Percentiles rank a stretch among this genome's conserved stretches.
Conservation (phyloP, 108 stramenopile species). For the Conticribra guillardii region DNA sequence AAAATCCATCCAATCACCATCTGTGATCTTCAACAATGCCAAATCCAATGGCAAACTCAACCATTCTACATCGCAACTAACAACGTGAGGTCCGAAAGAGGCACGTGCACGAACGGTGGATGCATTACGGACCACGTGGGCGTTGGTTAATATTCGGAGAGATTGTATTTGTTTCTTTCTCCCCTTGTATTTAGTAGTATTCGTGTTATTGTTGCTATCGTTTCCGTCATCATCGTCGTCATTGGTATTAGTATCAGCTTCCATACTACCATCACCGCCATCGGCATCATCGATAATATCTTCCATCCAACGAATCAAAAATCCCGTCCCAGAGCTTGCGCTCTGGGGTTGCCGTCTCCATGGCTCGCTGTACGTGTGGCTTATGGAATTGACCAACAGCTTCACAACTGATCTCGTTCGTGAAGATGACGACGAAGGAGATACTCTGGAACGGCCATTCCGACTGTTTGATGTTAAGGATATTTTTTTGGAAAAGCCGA, state of each 20-base stretch:
- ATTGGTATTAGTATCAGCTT: too few relatives aligned
- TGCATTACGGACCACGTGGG: slow-evolving; percentile 68
- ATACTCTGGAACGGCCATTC: too few relatives aligned
- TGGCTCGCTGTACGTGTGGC: slow-evolving; percentile 42
- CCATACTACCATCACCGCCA: too few relatives aligned
- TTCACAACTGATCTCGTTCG: slow-evolving; percentile 42
- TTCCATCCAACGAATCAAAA: slow-evolving; percentile 37
- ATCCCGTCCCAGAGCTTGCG: slow-evolving; percentile 35
- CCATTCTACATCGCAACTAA: slow-evolving; percentile 51
- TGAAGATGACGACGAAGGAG: slow-evolving; percentile 28
- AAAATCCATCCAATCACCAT: slow-evolving; percentile 47
- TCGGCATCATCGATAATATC: too few relatives aligned
- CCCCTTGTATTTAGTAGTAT: too few relatives aligned
- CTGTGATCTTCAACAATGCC: slow-evolving; percentile 45
- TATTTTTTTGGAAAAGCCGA: too few relatives aligned
- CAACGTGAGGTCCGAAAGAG: slow-evolving; percentile 43
- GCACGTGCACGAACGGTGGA: slow-evolving; percentile 54
- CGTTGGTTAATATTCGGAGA: slow-evolving; percentile 69
- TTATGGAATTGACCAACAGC: slow-evolving; percentile 28
- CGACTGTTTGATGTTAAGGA: too few relatives aligned
- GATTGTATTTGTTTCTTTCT: too few relatives aligned
- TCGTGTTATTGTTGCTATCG: too few relatives aligned
- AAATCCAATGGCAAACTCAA: slow-evolving; percentile 53
- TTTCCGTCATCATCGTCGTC: too few relatives aligned
- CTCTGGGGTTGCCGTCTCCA: slow-evolving; percentile 38